Evolutionary conservation across 2,329 filamentous ascomycete species (phyloP).

Genomic region (Xylariales sp.): DNA sequence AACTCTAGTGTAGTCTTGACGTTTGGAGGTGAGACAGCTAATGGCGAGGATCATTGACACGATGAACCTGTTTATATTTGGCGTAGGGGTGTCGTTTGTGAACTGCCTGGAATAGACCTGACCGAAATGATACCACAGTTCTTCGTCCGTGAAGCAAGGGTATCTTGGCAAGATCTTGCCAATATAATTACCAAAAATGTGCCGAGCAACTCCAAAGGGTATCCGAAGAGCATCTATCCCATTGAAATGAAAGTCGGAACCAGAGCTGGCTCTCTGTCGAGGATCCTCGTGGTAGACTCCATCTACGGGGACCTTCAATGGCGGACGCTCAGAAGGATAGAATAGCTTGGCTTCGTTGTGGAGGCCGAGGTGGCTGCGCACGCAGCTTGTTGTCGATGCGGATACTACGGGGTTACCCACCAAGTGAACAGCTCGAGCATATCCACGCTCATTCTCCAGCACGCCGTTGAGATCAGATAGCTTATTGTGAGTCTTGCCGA

Average conservation of each 20-base stretch:
- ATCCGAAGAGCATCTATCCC: background rate
- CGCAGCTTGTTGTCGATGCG: no score
- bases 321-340: conserved; percentile 4
- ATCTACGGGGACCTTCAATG: conserved; percentile 1
- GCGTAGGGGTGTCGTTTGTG: background rate
- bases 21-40: conserved; percentile 3
- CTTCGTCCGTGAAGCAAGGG: background rate
- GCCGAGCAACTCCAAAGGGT: background rate
- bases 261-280: background rate
- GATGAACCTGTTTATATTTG: background rate
- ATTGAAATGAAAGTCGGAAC: background rate
- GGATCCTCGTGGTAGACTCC: background rate
- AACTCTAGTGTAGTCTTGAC: background rate
- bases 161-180: conserved; percentile 1
- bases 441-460: background rate
- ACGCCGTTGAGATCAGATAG: background rate
- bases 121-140: background rate
- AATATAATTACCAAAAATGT: conserved; percentile 1
- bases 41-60: conserved; percentile 1
- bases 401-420: background rate
- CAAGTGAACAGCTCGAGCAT: background rate
- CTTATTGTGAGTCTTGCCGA: background rate
- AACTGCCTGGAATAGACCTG: background rate
- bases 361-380: background rate
- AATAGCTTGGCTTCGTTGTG: conserved; percentile 3